These are phyloP conservation scores for Adenanthera pavonina DNA, from an alignment of 306 rosid species.

Conservation along the genomic window DNA sequence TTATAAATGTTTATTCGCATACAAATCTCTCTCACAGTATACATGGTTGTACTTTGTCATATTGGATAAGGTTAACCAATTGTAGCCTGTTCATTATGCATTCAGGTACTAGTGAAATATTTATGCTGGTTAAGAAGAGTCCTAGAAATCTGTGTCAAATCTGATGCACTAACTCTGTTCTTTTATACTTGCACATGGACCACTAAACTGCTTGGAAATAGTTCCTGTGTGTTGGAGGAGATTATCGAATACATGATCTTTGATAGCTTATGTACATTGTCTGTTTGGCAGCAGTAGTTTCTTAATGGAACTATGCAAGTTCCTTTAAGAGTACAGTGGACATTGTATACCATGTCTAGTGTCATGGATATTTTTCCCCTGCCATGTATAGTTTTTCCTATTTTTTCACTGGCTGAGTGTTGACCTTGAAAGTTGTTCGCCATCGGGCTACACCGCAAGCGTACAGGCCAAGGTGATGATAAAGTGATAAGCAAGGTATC, in stretches of 20 bases:
- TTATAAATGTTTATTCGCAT: not conserved
- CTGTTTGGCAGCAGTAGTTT: not conserved
- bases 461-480: no score
- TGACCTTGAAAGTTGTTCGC: not conserved
- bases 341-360: not conserved
- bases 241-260: not conserved
- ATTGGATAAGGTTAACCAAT: conserved; percentile 23
- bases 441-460: no score
- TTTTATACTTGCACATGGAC: not conserved
- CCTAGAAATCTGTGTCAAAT: not conserved
- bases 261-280: not conserved
- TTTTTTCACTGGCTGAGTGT: not conserved
- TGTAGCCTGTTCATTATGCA: conserved; percentile 1
- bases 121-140: not conserved
- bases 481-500: no score
- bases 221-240: not conserved
- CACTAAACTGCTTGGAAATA: conserved; percentile 13
- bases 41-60: not conserved
- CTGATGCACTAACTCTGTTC: not conserved
- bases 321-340: not conserved
- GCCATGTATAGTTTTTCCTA: not conserved
- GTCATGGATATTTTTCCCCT: not conserved
- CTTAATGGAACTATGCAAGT: not conserved
- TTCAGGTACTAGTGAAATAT: conserved; percentile 1
- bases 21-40: not conserved